Evolutionary conservation across 306 rosid species (phyloP), one percentile per base, ranked within the genome.

Genomic region (Prosopis cineraria): DNA sequence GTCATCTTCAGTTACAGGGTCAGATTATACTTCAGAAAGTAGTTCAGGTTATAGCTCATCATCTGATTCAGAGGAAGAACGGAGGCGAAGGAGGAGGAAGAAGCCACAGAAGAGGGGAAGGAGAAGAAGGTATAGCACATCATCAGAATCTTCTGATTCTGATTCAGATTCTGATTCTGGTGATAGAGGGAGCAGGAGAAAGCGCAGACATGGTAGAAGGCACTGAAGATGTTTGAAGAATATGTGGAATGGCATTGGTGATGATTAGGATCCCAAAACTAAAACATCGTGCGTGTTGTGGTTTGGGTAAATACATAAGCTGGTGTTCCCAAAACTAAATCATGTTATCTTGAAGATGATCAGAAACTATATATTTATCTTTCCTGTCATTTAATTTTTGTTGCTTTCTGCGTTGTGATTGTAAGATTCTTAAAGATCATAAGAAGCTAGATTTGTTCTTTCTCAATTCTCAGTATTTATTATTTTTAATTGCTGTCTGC

Each of bases 61-160:
- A 7, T 87, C 98, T 66, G 98, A 90, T 80, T 95, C 98, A 13
- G 98, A 88, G 84, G 90, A 86, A 56, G 96, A 90, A 84, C 89
- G 96, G 76, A 82, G 88, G 79, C 79, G 80, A 40, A 80, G 82
- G 78, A 92, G 85, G 89, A 89, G 65, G 88, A 88, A 87, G 82
- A 89, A 92, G 91, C 93, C 85, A 82, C 87, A 86, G 81, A 84
- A 79, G 85, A 73, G 70, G 68, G 91, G 81, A 25, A 85, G 90
- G 70, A 85, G 84, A 58, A 89, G 70, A 40, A 92, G 89, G 86
- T 77, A 89, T 79, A 86, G 89, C 68, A 80, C 95, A 36, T 91
- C 98, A 40, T 92, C 98, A 2, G 98, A 91, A 64, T 94, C 98
- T 48, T 90, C 95, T 65, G 96, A 86, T 76, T 88, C 94, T 1